These are phyloP conservation scores for Polymyxa betae DNA, from an alignment of 208 protist species.

Conservation along the genomic window DNA sequence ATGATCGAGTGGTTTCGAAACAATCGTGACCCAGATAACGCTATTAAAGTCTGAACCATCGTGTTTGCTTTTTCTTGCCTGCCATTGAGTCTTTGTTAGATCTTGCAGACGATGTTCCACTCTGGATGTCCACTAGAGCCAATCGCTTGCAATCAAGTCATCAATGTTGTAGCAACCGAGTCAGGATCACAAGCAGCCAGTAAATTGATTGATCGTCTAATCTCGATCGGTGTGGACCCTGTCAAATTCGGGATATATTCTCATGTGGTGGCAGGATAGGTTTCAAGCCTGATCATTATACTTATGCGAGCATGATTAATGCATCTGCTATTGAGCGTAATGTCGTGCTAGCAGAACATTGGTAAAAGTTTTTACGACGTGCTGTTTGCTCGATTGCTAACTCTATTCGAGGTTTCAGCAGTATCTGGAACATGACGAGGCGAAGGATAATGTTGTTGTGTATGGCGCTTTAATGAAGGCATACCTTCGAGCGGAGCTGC, in stretches of 20 bases:
- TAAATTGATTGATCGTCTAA: not conserved
- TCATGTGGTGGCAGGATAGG: not conserved
- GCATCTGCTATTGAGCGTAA: not conserved
- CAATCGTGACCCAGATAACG: not conserved
- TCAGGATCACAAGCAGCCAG: not conserved
- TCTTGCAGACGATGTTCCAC: conserved; percentile 26
- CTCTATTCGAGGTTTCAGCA: not conserved
- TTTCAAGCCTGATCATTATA: not conserved
- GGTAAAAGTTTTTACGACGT: not conserved
- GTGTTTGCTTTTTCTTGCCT: not conserved
- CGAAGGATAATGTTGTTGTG: not conserved
- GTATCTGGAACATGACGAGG: not conserved
- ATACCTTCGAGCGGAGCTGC: not conserved
- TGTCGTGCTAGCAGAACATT: not conserved
- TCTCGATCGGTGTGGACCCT: not conserved
- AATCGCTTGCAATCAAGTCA: conserved; percentile 27
- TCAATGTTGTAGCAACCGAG: not conserved
- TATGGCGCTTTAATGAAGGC: not conserved
- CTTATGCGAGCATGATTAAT: not conserved
- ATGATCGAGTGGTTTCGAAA: conserved; percentile 14
- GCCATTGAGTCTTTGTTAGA: not conserved
- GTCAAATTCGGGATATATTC: not conserved
- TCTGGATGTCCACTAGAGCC: conserved; percentile 14
- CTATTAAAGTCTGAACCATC: not conserved
- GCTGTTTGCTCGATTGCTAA: not conserved